Evolutionary conservation across 2,329 filamentous ascomycete species (phyloP).

Genomic region (Claviceps quebecensis): DNA sequence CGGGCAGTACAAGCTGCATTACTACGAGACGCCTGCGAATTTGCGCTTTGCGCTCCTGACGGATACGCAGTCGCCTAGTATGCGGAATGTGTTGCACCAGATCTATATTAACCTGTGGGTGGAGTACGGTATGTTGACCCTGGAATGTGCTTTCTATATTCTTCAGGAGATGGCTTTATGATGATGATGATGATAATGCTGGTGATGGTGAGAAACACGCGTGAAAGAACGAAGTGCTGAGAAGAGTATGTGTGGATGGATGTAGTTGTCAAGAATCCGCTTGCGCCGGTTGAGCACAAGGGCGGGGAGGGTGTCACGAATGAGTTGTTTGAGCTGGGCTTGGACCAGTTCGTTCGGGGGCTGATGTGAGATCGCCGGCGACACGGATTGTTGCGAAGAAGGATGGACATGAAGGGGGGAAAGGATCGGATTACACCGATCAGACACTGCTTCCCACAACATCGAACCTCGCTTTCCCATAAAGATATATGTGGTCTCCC

Average conservation of each 20-base stretch:
- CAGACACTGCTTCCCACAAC: too few species aligned
- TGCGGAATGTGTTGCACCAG: conserved; percentile 89
- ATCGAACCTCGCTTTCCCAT: not conserved
- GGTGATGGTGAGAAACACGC: too few species aligned
- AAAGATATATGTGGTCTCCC: not conserved
- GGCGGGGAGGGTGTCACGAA: conserved; percentile 56
- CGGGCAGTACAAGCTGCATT: conserved; percentile 93
- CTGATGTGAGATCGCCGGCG: conserved; percentile 32
- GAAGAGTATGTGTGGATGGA: not conserved
- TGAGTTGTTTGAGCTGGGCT: conserved; percentile 54
- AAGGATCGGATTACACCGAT: too few species aligned
- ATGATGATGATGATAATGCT: too few species aligned
- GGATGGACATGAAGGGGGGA: too few species aligned
- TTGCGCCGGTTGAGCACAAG: conserved; percentile 54
- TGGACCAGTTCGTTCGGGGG: conserved; percentile 65
- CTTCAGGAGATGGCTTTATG: too few species aligned
- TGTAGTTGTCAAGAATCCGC: conserved; percentile 55
- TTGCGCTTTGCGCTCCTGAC: conserved; percentile 96
- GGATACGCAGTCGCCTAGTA: conserved; percentile 74
- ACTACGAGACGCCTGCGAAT: conserved; percentile 94
- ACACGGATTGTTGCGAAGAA: not conserved
- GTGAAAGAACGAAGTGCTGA: not conserved
- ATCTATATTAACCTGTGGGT: conserved; percentile 98
- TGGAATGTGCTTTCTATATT: too few species aligned
- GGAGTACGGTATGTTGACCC: conserved; percentile 57